These are phyloP conservation scores for Cladophialophora immunda DNA, from an alignment of 2,329 filamentous ascomycete species.

Conservation along the genomic window DNA sequence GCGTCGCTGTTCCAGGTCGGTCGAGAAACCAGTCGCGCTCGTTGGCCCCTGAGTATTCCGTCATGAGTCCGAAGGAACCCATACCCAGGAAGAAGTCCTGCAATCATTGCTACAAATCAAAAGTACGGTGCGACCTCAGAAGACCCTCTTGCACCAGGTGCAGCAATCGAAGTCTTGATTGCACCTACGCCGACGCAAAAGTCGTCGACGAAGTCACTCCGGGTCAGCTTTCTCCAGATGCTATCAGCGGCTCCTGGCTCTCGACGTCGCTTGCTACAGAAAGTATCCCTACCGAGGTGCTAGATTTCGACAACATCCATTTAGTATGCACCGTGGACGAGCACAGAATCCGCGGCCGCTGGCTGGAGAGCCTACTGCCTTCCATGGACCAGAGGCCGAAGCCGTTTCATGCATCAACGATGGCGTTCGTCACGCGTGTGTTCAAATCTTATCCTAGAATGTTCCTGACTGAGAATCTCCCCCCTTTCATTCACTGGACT, in stretches of 20 bases:
- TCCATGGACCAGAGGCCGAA: conserved; percentile 55
- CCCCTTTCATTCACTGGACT: conserved; percentile 57
- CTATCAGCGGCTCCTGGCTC: neutral
- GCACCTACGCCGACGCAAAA: conserved; percentile 16
- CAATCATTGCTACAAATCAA: conserved; percentile 27
- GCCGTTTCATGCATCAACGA: conserved; percentile 50
- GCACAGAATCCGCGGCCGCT: conserved; percentile 59
- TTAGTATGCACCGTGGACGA: conserved; percentile 58
- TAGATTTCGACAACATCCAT: conserved; percentile 23
- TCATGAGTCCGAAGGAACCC: conserved; percentile 17
- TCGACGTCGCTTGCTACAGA: neutral
- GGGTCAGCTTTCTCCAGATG: neutral
- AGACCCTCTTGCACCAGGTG: conserved; percentile 28
- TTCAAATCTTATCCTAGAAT: conserved; percentile 56
- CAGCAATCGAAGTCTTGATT: conserved; percentile 13
- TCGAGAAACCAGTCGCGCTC: neutral
- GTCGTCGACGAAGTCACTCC: neutral
- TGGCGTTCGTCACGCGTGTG: conserved; percentile 52
- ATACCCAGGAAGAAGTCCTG: conserved; percentile 27
- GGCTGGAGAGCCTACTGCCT: conserved; percentile 59
- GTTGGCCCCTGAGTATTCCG: neutral
- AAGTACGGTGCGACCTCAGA: conserved; percentile 28
- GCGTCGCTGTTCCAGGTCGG: neutral
- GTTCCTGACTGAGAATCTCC: conserved; percentile 49
- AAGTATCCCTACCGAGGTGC: neutral